These are phyloP conservation scores for Chenopodium quinoa DNA, from an alignment of 148 eudicot genomes.

Conservation along the genomic window DNA sequence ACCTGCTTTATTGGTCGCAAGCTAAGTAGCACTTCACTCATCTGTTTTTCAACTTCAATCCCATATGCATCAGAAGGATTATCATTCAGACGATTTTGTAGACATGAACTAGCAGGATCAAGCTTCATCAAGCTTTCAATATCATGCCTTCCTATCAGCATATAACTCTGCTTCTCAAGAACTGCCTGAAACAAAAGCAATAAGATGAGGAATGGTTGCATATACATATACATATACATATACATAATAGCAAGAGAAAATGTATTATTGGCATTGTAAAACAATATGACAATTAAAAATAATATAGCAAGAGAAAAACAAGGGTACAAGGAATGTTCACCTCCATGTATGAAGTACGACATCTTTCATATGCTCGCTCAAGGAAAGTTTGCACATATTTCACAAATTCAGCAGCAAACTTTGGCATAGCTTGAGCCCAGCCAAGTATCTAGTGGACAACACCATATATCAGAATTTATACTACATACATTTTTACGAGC, in stretches of 20 bases:
- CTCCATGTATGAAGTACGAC: conserved; percentile 98
- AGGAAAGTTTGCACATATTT: conserved; percentile 90
- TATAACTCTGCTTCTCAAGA: conserved; percentile 98
- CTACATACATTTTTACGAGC: not conserved
- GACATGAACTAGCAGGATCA: conserved; percentile 87
- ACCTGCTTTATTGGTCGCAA: conserved; percentile 97
- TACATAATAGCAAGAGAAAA: too few relatives aligned
- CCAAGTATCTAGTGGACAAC: conserved; percentile 68
- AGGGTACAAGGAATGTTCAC: conserved; percentile 31
- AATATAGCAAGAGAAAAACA: not conserved
- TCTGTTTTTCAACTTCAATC: conserved; percentile 64
- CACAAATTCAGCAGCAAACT: conserved; percentile 85
- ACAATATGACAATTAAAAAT: too few relatives aligned
- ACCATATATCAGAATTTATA: not conserved
- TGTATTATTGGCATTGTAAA: too few relatives aligned
- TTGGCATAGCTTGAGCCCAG: conserved; percentile 99
- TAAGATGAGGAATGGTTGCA: conserved; percentile 16
- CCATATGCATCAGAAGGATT: conserved; percentile 63
- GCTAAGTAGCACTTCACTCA: conserved; percentile 73
- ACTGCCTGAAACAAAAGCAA: conserved; percentile 63
- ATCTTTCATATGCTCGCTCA: conserved; percentile 97
- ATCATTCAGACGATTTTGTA: conserved; percentile 48
- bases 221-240: not conserved
- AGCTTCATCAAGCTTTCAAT: conserved; percentile 80
- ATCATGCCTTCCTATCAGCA: conserved; percentile 98